phyloP scores from a whole-genome alignment of 2,329 filamentous ascomycete species.

The Calycina herbarum region DNA sequence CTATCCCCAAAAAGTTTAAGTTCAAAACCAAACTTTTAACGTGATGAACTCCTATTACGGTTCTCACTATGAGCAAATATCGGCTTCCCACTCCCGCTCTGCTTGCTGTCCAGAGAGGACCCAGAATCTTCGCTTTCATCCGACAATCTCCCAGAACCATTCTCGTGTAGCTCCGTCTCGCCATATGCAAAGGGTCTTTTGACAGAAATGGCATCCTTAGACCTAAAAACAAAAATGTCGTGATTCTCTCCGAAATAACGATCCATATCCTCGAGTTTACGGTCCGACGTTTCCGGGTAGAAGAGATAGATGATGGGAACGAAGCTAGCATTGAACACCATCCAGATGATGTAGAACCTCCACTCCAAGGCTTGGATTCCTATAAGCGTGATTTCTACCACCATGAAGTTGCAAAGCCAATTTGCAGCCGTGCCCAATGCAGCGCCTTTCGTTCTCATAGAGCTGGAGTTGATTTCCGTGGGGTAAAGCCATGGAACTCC shows the following conservation, averaged over 20 bases:
- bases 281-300: conserved; percentile 53
- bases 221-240: conserved; percentile 25
- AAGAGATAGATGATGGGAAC: conserved; percentile 47
- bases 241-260: conserved; percentile 46
- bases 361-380: conserved; percentile 39
- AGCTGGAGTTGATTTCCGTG: conserved; percentile 40
- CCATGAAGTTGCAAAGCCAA: conserved; percentile 48
- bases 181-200: background rate
- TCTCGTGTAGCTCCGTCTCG: background rate
- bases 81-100: no score
- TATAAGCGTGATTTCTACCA: conserved; percentile 40
- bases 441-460: conserved; percentile 38
- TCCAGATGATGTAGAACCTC: conserved; percentile 43
- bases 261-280: conserved; percentile 53
- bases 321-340: conserved; percentile 39
- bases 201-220: conserved; percentile 12
- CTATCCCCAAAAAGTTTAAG: no score
- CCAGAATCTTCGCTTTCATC: no score
- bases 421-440: conserved; percentile 40
- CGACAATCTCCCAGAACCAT: background rate
- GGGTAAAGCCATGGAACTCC: conserved; percentile 43
- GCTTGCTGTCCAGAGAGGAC: no score
- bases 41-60: no score
- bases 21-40: no score
- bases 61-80: no score